These are phyloP conservation scores for Chaetoceros muelleri DNA, from an alignment of 108 stramenopile genomes.

Conservation along the genomic window DNA sequence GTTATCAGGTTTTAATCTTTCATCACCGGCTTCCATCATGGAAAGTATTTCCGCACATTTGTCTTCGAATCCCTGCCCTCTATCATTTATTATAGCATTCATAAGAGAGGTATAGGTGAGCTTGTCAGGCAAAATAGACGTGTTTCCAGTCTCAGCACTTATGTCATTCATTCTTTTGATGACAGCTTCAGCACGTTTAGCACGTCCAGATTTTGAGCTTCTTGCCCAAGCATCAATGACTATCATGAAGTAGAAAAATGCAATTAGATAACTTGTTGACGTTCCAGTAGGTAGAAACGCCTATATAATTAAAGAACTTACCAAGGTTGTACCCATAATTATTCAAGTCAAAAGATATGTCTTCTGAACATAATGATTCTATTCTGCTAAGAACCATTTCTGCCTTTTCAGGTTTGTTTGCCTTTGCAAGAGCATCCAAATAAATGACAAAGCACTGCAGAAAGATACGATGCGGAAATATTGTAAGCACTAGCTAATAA, in stretches of 20 bases:
- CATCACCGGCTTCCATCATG: not conserved
- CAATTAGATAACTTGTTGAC: no score
- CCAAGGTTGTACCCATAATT: constrained; percentile 1
- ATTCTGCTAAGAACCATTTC: not conserved
- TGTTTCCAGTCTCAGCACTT: not conserved
- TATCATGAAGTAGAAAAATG: no score
- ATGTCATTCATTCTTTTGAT: not conserved
- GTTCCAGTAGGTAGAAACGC: no score
- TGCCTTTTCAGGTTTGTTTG: not conserved
- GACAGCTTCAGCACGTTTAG: not conserved
- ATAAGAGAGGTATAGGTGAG: constrained; percentile 1
- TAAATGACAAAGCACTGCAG: constrained; percentile 3
- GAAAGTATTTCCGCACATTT: not conserved
- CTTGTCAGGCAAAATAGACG: not conserved
- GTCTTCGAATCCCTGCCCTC: not conserved
- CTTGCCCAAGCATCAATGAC: not conserved
- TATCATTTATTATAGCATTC: constrained; percentile 1
- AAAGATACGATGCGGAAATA: not conserved
- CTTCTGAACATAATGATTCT: not conserved
- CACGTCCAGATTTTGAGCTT: not conserved
- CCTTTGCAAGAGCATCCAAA: constrained; percentile 5
- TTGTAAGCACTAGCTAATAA: not conserved
- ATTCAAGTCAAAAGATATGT: not conserved
- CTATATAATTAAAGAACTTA: no score
- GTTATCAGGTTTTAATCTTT: constrained; percentile 2